Conservation (phyloP, 106 monocot species). For the Phalaenopsis aphrodite region DNA sequence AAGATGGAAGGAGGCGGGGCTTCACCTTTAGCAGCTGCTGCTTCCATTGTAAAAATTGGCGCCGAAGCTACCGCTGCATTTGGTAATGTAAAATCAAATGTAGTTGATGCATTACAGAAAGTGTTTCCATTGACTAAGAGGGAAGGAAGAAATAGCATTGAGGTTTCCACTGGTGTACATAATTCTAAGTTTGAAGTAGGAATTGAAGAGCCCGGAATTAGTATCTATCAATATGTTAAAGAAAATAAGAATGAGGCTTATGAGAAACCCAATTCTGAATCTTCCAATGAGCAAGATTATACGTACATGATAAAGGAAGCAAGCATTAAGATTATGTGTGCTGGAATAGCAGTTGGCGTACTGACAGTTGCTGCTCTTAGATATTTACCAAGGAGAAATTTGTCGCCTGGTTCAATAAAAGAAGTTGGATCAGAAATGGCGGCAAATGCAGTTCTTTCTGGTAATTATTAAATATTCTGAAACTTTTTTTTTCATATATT, state of each 20-base stretch:
- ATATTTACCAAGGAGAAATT: constrained; percentile 45
- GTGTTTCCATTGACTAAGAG: constrained; percentile 51
- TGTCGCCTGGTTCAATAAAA: constrained; percentile 15
- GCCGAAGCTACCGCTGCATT: constrained; percentile 69
- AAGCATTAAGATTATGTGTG: constrained; percentile 56
- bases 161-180: constrained; percentile 6
- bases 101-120: constrained; percentile 57
- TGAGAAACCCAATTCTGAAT: constrained; percentile 17
- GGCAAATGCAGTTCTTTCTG: constrained; percentile 20
- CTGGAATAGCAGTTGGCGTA: constrained; percentile 52
- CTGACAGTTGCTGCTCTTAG: constrained; percentile 45
- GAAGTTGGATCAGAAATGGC: constrained; percentile 29
- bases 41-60: constrained; percentile 78
- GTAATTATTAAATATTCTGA: constrained; percentile 19
- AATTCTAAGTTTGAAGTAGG: constrained; percentile 9
- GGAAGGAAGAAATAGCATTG: constrained; percentile 13
- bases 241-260: constrained; percentile 12
- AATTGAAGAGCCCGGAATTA: constrained; percentile 4
- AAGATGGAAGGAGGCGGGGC: constrained; percentile 52
- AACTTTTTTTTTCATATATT: not conserved
- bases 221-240: constrained; percentile 8
- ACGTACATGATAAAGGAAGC: constrained; percentile 36
- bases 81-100: constrained; percentile 64
- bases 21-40: constrained; percentile 83
- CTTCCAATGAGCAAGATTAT: constrained; percentile 19